A percentile compares a stretch with the other conserved stretches of the same genome.
Conservation (phyloP, 2,329 filamentous ascomycete species). For the Pseudocercospora crystallina region DNA sequence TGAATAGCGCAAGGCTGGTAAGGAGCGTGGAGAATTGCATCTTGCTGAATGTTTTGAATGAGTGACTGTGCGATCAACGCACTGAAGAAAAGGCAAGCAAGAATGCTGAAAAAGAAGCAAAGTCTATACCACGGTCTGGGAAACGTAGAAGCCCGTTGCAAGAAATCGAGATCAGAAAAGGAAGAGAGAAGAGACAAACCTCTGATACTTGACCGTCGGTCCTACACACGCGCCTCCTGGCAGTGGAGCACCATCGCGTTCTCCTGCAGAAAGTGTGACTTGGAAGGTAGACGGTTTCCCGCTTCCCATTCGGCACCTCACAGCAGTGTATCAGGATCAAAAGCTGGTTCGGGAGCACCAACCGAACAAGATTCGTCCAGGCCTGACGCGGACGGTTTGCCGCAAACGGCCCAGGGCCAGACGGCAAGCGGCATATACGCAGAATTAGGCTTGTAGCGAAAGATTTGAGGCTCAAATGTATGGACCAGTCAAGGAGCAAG, state of each 20-base stretch:
- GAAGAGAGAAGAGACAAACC: neutral
- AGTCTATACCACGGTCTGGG: neutral
- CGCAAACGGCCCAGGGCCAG: too few relatives aligned
- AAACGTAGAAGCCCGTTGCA: neutral
- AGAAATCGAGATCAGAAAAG: neutral
- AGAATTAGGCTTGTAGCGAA: too few relatives aligned
- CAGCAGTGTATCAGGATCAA: neutral
- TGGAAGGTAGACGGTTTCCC: neutral
- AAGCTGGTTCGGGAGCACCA: too few relatives aligned
- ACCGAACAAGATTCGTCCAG: too few relatives aligned
- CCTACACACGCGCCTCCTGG: too few relatives aligned
- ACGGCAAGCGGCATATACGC: too few relatives aligned
- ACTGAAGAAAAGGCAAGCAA: neutral
- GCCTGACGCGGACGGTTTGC: too few relatives aligned
- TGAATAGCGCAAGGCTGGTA: conserved; percentile 21
- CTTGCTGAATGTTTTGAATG: conserved; percentile 12
- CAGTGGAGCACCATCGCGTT: neutral
- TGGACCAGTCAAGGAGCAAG: too few relatives aligned
- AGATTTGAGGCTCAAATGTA: too few relatives aligned
- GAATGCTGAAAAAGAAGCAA: too few relatives aligned
- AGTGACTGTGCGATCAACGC: conserved; percentile 2
- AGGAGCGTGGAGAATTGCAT: conserved; percentile 3
- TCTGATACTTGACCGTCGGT: too few relatives aligned
- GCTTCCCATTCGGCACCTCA: conserved; percentile 1
- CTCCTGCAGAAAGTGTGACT: conserved; percentile 1